phyloP scores from a whole-genome alignment of 164 flowering plant genomes.

The Nymphaea colorata region DNA sequence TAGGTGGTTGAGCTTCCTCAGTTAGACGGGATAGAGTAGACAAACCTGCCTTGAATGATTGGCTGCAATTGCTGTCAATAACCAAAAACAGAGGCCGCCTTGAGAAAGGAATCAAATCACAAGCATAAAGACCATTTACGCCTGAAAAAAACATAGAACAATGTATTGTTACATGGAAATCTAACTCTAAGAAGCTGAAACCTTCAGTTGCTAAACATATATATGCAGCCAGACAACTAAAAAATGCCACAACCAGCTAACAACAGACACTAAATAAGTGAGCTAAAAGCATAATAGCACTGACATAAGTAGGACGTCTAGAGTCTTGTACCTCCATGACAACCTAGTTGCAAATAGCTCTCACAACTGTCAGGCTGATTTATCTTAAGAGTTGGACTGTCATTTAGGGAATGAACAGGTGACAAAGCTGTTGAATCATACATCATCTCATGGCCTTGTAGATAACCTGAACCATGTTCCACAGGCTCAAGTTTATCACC shows the following conservation, averaged over 20 bases:
- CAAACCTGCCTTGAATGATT: constrained; percentile 71
- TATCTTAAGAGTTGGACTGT: constrained; percentile 20
- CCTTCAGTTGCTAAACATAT: background rate
- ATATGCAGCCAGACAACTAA: background rate
- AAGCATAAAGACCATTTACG: constrained; percentile 59
- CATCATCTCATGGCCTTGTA: constrained; percentile 25
- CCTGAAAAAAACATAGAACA: constrained; percentile 32
- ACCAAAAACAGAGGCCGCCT: constrained; percentile 80
- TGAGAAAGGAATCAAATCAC: constrained; percentile 85
- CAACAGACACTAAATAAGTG: background rate
- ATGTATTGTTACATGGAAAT: background rate
- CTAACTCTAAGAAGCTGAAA: background rate
- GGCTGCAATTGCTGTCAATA: constrained; percentile 78
- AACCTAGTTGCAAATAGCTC: constrained; percentile 49
- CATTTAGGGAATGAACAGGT: constrained; percentile 17
- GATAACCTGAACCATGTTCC: constrained; percentile 25
- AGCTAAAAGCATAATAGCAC: background rate
- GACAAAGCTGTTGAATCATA: constrained; percentile 23
- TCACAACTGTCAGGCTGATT: constrained; percentile 8
- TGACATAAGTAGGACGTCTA: background rate
- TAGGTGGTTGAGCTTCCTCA: no score
- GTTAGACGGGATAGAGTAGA: background rate
- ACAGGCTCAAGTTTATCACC: constrained; percentile 10
- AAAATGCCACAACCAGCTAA: background rate
- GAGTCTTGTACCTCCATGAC: constrained; percentile 42